A percentile compares a stretch with the other conserved stretches of the same genome.
Evolutionary conservation across 2,329 filamentous ascomycete species (phyloP).

Genomic region (Trichoderma afroharzianum): DNA sequence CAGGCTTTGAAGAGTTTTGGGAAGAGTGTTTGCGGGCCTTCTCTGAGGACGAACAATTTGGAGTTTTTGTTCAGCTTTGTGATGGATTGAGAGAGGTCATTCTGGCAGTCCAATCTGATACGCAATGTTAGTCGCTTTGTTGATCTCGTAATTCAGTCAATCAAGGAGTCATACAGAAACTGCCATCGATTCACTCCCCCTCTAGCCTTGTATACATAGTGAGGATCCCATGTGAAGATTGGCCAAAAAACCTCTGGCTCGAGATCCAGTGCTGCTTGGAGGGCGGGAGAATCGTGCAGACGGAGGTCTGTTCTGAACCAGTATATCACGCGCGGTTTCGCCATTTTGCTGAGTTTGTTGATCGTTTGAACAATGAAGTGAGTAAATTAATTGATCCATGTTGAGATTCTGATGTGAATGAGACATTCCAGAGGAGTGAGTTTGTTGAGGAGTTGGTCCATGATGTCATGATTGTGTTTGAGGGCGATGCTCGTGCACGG

Average conservation of each 20-base stretch:
- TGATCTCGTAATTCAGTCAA: neutral
- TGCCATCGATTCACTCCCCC: slow-evolving; percentile 73
- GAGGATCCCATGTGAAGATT: slow-evolving; percentile 77
- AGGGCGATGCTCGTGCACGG: neutral
- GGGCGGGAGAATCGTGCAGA: slow-evolving; percentile 71
- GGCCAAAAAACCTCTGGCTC: slow-evolving; percentile 67
- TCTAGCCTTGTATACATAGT: slow-evolving; percentile 71
- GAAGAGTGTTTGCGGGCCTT: slow-evolving; percentile 67
- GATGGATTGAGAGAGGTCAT: slow-evolving; percentile 64
- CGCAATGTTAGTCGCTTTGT: neutral
- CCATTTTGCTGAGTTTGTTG: slow-evolving; percentile 24
- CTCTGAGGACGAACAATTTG: slow-evolving; percentile 68
- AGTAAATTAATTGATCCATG: neutral
- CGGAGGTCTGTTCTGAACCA: slow-evolving; percentile 78
- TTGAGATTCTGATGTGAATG: neutral
- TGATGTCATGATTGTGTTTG: slow-evolving; percentile 13
- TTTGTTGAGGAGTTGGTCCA: slow-evolving; percentile 5
- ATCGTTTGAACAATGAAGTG: rapidly evolving
- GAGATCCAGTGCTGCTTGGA: slow-evolving; percentile 68
- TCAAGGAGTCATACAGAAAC: slow-evolving; percentile 50
- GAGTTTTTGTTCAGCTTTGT: slow-evolving; percentile 66
- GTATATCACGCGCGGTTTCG: slow-evolving; percentile 56
- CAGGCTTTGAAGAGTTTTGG: slow-evolving; percentile 70
- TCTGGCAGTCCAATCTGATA: slow-evolving; percentile 65
- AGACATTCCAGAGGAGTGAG: neutral